Conservation (phyloP, 2,329 filamentous ascomycete species). For the Talaromyces sp. region DNA sequence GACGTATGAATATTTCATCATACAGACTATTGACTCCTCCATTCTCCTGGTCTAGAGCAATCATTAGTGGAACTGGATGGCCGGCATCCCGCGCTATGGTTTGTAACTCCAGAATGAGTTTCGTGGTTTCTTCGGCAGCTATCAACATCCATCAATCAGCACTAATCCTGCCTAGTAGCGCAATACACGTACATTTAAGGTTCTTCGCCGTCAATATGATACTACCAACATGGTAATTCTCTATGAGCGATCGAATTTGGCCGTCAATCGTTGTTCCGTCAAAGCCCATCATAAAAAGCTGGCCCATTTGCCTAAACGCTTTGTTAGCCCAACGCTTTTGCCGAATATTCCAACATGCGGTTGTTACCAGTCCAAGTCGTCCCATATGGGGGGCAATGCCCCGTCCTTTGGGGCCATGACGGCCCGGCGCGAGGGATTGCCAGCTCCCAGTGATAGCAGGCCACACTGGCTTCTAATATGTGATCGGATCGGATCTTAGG, state of each 20-base stretch:
- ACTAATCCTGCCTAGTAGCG: neutral
- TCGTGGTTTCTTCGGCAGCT: constrained; percentile 89
- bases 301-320: constrained; percentile 61
- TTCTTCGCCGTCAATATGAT: constrained; percentile 67
- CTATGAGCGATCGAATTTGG: constrained; percentile 60
- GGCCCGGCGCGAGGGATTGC: constrained; percentile 34
- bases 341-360: constrained; percentile 44
- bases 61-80: constrained; percentile 82
- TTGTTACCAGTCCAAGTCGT: constrained; percentile 40
- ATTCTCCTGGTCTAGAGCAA: constrained; percentile 95
- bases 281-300: constrained; percentile 66
- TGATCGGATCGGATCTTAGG: neutral
- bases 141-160: constrained; percentile 30
- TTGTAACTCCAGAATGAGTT: constrained; percentile 85
- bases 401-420: constrained; percentile 41
- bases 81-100: constrained; percentile 86
- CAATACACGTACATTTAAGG: constrained; percentile 57
- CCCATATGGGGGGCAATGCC: constrained; percentile 40
- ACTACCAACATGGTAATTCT: constrained; percentile 75
- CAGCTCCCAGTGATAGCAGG: constrained; percentile 18
- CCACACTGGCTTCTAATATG: neutral
- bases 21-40: constrained; percentile 95
- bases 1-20: constrained; percentile 90
- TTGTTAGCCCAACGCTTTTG: constrained; percentile 25
- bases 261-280: constrained; percentile 62